Evolutionary conservation across 768 basidiomycete genomes (phyloP).

Genomic region (Pleurotus platypus): DNA sequence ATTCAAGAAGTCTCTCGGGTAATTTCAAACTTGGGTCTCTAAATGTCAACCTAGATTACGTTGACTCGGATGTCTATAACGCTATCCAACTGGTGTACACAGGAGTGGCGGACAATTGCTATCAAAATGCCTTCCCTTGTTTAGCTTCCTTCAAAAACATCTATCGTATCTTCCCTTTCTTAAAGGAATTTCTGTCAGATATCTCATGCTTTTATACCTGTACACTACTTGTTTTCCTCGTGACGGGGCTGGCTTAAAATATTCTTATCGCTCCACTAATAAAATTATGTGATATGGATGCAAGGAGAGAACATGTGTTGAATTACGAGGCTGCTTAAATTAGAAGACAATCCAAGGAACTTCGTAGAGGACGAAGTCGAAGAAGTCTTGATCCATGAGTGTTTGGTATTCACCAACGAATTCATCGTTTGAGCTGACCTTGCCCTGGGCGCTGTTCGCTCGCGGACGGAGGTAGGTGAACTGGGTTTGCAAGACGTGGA

Average conservation of each 20-base stretch:
- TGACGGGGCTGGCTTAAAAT: conserved; percentile 52
- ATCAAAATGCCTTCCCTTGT: conserved; percentile 21
- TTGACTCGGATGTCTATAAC: background rate
- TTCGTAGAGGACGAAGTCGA: conserved; percentile 93
- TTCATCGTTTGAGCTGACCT: conserved; percentile 50
- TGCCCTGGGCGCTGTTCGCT: conserved; percentile 45
- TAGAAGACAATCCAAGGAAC: conserved; percentile 84
- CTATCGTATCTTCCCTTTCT: conserved; percentile 9
- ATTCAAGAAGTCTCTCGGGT: conserved; percentile 74
- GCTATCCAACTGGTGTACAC: conserved; percentile 8
- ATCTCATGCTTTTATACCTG: conserved; percentile 34
- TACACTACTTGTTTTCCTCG: conserved; percentile 14
- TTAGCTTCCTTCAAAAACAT: conserved; percentile 12
- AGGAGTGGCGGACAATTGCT: conserved; percentile 10
- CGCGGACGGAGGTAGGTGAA: conserved; percentile 80
- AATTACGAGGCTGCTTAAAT: conserved; percentile 11
- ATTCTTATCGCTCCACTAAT: conserved; percentile 63
- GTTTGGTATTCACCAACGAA: conserved; percentile 89
- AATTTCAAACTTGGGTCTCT: conserved; percentile 72
- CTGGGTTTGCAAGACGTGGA: conserved; percentile 68
- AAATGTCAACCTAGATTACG: conserved; percentile 14
- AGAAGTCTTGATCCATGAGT: conserved; percentile 93
- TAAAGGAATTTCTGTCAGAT: conserved; percentile 14
- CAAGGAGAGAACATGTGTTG: conserved; percentile 8
- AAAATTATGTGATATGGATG: conserved; percentile 27